phyloP scores from a whole-genome alignment of 2,329 filamentous ascomycete species.

The Colletotrichum shisoi region DNA sequence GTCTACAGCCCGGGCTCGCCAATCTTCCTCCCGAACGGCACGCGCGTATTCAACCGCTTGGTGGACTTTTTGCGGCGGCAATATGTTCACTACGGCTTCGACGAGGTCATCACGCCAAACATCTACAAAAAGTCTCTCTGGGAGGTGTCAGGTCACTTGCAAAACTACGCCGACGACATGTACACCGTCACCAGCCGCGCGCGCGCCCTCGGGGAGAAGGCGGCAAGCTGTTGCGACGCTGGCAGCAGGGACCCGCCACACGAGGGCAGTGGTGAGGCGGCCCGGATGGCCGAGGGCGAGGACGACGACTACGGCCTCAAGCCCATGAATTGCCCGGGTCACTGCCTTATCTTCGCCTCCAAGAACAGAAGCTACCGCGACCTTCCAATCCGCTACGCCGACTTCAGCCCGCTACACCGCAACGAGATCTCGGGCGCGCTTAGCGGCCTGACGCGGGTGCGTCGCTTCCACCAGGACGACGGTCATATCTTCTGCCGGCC shows the following conservation, averaged over 20 bases:
- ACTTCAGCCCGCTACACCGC: conserved; percentile 86
- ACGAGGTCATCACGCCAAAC: conserved; percentile 87
- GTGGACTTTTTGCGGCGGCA: conserved; percentile 83
- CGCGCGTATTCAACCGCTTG: conserved; percentile 83
- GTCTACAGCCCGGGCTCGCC: conserved; percentile 85
- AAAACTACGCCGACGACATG: conserved; percentile 93
- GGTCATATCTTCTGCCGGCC: conserved; percentile 89
- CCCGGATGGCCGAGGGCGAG: conserved; percentile 55
- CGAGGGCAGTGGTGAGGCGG: conserved; percentile 37
- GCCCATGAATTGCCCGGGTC: conserved; percentile 92
- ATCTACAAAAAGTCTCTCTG: conserved; percentile 91
- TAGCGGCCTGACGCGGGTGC: conserved; percentile 81
- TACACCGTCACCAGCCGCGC: conserved; percentile 74
- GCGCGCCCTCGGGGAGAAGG: conserved; percentile 40
- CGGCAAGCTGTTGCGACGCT: conserved; percentile 45
- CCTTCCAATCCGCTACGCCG: conserved; percentile 82
- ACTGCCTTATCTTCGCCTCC: conserved; percentile 83
- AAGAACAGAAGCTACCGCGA: conserved; percentile 79
- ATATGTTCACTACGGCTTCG: conserved; percentile 83
- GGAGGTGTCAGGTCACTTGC: conserved; percentile 85
- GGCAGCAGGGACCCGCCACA: conserved; percentile 41
- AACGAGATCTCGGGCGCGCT: conserved; percentile 86
- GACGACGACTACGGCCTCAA: conserved; percentile 82
- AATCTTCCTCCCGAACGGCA: conserved; percentile 82
- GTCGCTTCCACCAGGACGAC: conserved; percentile 89